Evolutionary conservation across 2,329 filamentous ascomycete genomes (phyloP), one percentile per base, ranked within the genome.

Genomic region (Cercospora nicotianae): DNA sequence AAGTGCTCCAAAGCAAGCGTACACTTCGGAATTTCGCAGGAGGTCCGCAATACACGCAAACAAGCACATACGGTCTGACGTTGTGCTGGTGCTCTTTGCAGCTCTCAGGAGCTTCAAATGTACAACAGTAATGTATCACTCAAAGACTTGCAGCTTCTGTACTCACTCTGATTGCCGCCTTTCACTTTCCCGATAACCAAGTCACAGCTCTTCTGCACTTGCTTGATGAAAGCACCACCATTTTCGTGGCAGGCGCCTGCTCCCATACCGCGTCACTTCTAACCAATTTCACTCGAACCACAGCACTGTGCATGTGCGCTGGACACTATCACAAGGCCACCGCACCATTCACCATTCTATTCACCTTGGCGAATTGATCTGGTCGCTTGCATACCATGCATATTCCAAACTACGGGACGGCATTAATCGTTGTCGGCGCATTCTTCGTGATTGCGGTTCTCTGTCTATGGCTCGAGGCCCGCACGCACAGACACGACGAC

Each of bases 1-100:
- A 66, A 66, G 64, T 66, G 64, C 64, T 66, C 64, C 58, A 55
- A 20, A 5, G 28, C 57, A 61, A 51, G 57, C 42, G 33, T 51
- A 23, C 45, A 51, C 45, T 51, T 7, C 45, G 20, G 20, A 23
- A 26, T 13, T 23, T 3, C 45, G 45, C 18, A 51, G 12, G 20
- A 48, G 45, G 20, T 51, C 20, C 10, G 45, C 45, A 51, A n/a
- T 23, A 51, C 45, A 51, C 18, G 12, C 45, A 51, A 13, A 6
- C 9, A 23, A 51, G 45, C 45, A 51, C 45, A 51, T 51, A n/a
- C 20, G 45, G 20, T 23, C 3, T 23, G 45, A 16, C 20, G 18
- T 51, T 23, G 45, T 26, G 45, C 45, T 36, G 57, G 18, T 36
- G 57, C 31, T 18, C 57, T 20, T 16, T 31, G 30, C 18, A 60